Percentiles rank a stretch among this genome's conserved stretches.
Conservation (phyloP, 768 basidiomycete genomes). For the Pholiota microspora region DNA sequence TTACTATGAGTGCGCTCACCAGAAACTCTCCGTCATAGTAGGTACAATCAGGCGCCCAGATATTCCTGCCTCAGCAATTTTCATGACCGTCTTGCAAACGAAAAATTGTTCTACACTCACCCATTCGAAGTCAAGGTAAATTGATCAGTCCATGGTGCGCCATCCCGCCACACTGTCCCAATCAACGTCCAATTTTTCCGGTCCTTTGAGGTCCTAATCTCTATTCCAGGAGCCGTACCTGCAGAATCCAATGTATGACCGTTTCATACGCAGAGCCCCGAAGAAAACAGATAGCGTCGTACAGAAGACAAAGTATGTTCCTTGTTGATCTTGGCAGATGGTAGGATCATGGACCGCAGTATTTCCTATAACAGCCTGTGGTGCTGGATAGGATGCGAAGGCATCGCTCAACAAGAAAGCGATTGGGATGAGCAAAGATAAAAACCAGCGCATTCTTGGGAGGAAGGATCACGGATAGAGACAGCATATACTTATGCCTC, state of each 20-base stretch:
- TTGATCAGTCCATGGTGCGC: constrained; percentile 45
- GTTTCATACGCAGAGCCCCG: too few relatives aligned
- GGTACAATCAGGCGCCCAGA: constrained; percentile 38
- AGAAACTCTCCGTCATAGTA: constrained; percentile 24
- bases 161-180: constrained; percentile 48
- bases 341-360: constrained; percentile 46
- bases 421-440: neutral
- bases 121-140: constrained; percentile 46
- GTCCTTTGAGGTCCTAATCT: constrained; percentile 48
- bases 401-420: constrained; percentile 4
- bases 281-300: too few relatives aligned
- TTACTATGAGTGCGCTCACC: constrained; percentile 21
- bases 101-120: constrained; percentile 15
- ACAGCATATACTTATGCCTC: too few relatives aligned
- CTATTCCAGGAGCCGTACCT: constrained; percentile 44
- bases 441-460: neutral
- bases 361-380: constrained; percentile 35
- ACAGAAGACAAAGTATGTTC: constrained; percentile 49
- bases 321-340: constrained; percentile 44
- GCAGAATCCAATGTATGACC: neutral
- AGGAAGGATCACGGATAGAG: too few relatives aligned
- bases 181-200: constrained; percentile 41
- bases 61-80: constrained; percentile 19
- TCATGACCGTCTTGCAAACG: neutral
- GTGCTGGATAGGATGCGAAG: constrained; percentile 28